Evolutionary conservation across 2,329 filamentous ascomycete genomes (phyloP), one percentile per base, ranked within the genome.

Genomic region (Lachnellula suecica): DNA sequence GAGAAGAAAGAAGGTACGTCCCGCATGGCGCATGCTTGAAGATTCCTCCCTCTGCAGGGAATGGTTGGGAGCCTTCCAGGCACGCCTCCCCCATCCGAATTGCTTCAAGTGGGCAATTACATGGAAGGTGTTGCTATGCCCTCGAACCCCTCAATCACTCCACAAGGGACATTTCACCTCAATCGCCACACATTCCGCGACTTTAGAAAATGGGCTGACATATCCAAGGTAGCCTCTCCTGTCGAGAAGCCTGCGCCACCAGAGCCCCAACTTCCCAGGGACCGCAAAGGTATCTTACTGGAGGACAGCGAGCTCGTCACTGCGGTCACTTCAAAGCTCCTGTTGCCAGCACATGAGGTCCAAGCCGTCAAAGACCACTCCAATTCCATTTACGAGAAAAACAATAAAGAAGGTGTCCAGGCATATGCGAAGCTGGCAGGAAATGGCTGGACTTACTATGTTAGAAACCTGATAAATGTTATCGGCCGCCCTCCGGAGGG

Each of bases 351-450:
- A 7, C 71, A 74, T 48, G 67, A 71, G 2, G 81, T 85, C 1
- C 79, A 85, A 59, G 84, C 82, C 37, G 80, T 77, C 67, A 77
- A 76, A 58, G 82, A 87, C 50, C 80, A 87, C 60, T 74, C 83
- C 50, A 88, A 88, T 66, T 72, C 77, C 41, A 81, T 84, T 49
- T 83, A 87, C 66, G 81, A 84, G 63, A 74, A 77, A 49, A 79
- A 82, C 49, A 66, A 63, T 56, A 76, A 77, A 37, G 79, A 84
- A 37, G 82, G 82, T 19, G 83, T 88, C 56, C 79, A 84, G 63
- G 89, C 89, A 31, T 94, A 89, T 68, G 89, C 89, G 51, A 93
- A 93, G 73, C 86, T 94, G 55, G 84, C 88, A 19, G 89, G 88
- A 15, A 82, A 84, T 59, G 87, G 90, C 66, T 94, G 89, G 89